Base-by-base conservation (phyloP, 1,284 basidiomycete genomes). In the Chiua sp. region DNA sequence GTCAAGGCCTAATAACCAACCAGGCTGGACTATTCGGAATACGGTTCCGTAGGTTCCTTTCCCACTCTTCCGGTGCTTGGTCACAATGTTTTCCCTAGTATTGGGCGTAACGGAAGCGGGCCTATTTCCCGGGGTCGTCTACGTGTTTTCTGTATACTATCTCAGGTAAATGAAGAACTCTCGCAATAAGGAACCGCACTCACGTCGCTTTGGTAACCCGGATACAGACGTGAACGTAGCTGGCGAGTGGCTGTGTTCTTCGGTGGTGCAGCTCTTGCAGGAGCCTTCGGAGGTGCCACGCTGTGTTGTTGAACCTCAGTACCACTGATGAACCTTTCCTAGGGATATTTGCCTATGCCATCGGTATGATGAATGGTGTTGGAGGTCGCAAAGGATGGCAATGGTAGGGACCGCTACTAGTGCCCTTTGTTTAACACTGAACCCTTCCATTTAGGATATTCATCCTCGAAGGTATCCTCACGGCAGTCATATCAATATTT, bases 111-210 rank as follows among this genome's bases (percentile, higher is more conserved):
- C 82, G 0, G 85, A 87, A 71, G 83, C 84, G 8, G 85, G 85
- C 30, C 63, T 87, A 44, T 87, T 87, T 66, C 86, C 86, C 6
- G 87, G 86, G n/a, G 78, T 81, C 4, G 78, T 87, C 16, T 88
- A 83, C 65, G 68, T 87, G 3, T 87, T 89, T 65, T 85, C 83
- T 13, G 80, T 86, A 26, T 90, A 86, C 65, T 89, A 89, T 65
- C 74, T 79, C 59, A 71, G 80, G 84, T 75, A 66, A 44, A n/a
- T 20, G 20, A 22, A 65, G 63, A 55, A 12, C 28, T 44, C 58
- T 51, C 35, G 20, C 6, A n/a, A 33, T 26, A 30, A 39, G 13
- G 28, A 13, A 3, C 3, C 22, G 22, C 46, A 22, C 44, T 54
- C 22, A 59, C 42, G 12, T 32, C 0, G 3, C 7, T 47, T 53